These are phyloP conservation scores for Cucurbita pepo DNA, from an alignment of 306 rosid species.

Conservation along the genomic window DNA sequence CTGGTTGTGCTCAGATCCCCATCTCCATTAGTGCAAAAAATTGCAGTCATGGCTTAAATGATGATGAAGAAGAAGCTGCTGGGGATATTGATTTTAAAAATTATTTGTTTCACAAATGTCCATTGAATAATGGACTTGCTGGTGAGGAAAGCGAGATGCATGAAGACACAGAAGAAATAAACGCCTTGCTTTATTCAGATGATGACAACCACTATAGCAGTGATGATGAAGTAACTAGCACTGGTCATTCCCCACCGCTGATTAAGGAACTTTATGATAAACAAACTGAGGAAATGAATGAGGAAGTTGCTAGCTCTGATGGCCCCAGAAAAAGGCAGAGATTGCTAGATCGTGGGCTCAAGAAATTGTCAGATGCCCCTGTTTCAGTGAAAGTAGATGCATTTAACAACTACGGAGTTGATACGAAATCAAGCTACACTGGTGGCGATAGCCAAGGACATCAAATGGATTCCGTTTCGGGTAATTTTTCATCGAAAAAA, in stretches of 20 bases:
- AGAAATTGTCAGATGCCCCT: conserved; percentile 1
- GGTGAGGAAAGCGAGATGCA: conserved; percentile 62
- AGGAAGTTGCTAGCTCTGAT: conserved; percentile 53
- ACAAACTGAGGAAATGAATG: conserved; percentile 17
- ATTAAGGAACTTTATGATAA: conserved; percentile 30
- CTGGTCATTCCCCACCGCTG: conserved; percentile 88
- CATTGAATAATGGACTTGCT: conserved; percentile 16
- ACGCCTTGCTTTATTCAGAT: conserved; percentile 85
- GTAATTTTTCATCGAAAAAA: conserved; percentile 35
- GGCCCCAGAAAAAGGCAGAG: conserved; percentile 41
- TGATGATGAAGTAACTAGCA: conserved; percentile 94
- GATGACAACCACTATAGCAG: conserved; percentile 34
- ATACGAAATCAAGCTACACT: conserved; percentile 59
- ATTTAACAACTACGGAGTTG: conserved; percentile 14
- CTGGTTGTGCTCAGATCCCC: conserved; percentile 30
- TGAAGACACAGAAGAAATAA: conserved; percentile 86
- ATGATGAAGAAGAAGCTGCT: conserved; percentile 13
- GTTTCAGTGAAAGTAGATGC: conserved; percentile 4
- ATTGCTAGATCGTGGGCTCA: conserved; percentile 1
- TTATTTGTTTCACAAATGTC: not conserved
- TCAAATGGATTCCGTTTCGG: conserved; percentile 15
- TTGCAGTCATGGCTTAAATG: conserved; percentile 14
- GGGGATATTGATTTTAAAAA: not conserved
- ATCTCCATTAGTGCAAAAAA: not conserved
- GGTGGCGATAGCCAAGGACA: conserved; percentile 12